Conservation (phyloP, 495 filamentous ascomycete species). For the Pyronema omphalodes region DNA sequence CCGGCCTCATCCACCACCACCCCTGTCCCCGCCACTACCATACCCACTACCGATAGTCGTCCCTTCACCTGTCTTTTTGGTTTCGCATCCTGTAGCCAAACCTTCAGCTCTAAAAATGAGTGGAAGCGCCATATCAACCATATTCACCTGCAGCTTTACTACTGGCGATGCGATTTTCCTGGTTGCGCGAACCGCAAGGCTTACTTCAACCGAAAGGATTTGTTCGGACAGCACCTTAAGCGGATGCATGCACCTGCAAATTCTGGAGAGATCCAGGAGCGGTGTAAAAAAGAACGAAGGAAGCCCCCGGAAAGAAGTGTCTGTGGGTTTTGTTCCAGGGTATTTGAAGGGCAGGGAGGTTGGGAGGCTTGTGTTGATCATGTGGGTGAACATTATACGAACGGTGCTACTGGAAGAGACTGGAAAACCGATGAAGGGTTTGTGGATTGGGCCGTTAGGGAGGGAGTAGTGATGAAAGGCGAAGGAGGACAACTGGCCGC, state of each 20-base stretch:
- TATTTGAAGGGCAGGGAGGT: constrained; percentile 42
- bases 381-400: constrained; percentile 59
- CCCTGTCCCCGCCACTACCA: neutral
- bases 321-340: constrained; percentile 48
- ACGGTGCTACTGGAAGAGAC: constrained; percentile 36
- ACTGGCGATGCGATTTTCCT: constrained; percentile 62
- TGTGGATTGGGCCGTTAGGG: constrained; percentile 37
- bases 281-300: constrained; percentile 43
- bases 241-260: constrained; percentile 59
- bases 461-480: constrained; percentile 38
- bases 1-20: neutral
- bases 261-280: constrained; percentile 28
- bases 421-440: constrained; percentile 37
- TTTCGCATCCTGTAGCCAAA: constrained; percentile 65
- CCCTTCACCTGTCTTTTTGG: constrained; percentile 68
- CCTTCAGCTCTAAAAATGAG: constrained; percentile 85
- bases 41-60: constrained; percentile 23
- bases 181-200: constrained; percentile 38
- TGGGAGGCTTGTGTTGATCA: constrained; percentile 90
- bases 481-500: constrained; percentile 24
- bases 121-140: constrained; percentile 83
- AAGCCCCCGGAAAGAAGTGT: constrained; percentile 39
- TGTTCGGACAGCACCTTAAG: constrained; percentile 84
- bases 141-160: constrained; percentile 60
- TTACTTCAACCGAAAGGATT: constrained; percentile 82